Base-by-base conservation (phyloP, 345 rosid genomes). In the Euphorbia tirucalli region DNA sequence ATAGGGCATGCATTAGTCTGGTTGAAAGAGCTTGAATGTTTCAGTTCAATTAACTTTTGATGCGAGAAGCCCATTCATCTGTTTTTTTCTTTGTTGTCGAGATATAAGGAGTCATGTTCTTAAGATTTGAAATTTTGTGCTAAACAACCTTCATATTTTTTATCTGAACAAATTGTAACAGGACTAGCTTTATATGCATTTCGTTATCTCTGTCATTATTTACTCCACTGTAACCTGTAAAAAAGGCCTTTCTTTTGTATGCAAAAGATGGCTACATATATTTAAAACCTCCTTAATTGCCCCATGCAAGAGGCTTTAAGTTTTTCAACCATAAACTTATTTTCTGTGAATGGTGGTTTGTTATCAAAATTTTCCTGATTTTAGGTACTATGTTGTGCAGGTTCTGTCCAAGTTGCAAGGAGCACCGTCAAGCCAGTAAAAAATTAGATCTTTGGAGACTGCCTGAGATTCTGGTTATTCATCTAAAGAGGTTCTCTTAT, bases 361-460 rank as follows among this genome's bases (percentile, higher is more conserved):
- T 19, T 15, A 14, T 5, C 13, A 1, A 49, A 15, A 0, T 75
- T 50, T 56, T 65, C 68, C 72, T 81, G 50, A 77, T 70, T 28
- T 50, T 16, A 22, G 55, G 41, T 57, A 18, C 48, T 72, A 52
- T 78, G 46, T 74, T 28, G 59, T 69, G 57, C 81, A 95, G 98
- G 99, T 93, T 86, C 73, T 93, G 99, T 84, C 98, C 98, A 67
- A 68, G 85, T 72, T 95, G 99, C 88, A 92, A 95, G 80, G 81
- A 85, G 74, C 98, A 90, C 72, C 77, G 83, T 24, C 99, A 95
- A 83, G 99, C 99, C 55, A 83, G 88, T 76, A 95, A 95, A 82
- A 95, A 90, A 78, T 84, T 95, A 75, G 98, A 95, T 78, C 97
- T 92, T 37, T 92, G 99, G 99, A 90, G 99, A 78, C 77, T 92